phyloP scores from a whole-genome alignment of 352 stramenopile genomes.

The Hyaloperonospora brassicae region DNA sequence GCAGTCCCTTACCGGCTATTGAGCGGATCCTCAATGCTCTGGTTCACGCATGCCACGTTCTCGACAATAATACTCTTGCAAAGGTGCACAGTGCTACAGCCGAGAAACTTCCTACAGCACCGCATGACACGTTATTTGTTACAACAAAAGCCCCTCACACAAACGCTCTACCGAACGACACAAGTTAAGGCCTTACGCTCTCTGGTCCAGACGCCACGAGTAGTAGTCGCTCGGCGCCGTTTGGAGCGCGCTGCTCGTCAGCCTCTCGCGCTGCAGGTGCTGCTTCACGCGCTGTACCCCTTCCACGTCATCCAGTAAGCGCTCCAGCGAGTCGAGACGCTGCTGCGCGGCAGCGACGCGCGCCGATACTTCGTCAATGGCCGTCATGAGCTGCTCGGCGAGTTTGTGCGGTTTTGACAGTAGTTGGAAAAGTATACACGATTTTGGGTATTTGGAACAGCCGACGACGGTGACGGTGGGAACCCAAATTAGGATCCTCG shows the following conservation, averaged over 20 bases:
- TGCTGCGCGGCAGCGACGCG: conserved; percentile 25
- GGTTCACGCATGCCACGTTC: conserved; percentile 70
- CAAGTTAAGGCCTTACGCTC: conserved; percentile 30
- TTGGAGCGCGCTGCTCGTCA: conserved; percentile 60
- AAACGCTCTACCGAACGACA: too few relatives aligned
- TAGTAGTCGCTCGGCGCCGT: conserved; percentile 68
- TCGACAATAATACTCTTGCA: conserved; percentile 89
- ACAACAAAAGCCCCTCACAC: too few relatives aligned
- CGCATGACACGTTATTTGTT: not conserved
- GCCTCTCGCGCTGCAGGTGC: conserved; percentile 35
- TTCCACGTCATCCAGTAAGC: conserved; percentile 39
- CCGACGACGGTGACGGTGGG: too few relatives aligned
- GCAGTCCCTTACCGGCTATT: conserved; percentile 42
- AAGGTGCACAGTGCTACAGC: conserved; percentile 57
- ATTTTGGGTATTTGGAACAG: too few relatives aligned
- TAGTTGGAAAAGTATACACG: too few relatives aligned
- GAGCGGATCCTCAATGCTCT: conserved; percentile 40
- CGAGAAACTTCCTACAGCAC: conserved; percentile 41
- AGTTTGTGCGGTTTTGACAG: too few relatives aligned
- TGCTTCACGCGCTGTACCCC: conserved; percentile 39
- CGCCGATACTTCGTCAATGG: conserved; percentile 28
- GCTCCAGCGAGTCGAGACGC: conserved; percentile 40
- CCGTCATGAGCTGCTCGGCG: conserved; percentile 9
- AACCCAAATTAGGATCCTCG: too few relatives aligned
- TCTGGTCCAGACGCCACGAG: conserved; percentile 53